Evolutionary conservation across 75 land plant genomes (phyloP), one percentile per base, ranked within the genome.

Genomic region (Cupressus sempervirens): DNA sequence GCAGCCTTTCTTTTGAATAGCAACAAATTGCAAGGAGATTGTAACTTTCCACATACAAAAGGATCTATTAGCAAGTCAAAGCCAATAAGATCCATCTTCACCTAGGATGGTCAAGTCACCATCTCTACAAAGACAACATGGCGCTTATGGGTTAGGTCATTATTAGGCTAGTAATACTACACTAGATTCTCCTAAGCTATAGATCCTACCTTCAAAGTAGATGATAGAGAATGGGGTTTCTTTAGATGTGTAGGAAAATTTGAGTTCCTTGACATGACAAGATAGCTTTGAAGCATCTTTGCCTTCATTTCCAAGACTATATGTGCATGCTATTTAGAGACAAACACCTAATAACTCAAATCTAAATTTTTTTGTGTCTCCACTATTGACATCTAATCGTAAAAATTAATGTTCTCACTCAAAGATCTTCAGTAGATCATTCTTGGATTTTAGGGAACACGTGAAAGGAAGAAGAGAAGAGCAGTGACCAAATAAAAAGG

Each of bases 291-390:
- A 96, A 74, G 89, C 86, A 87, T 88, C 86, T 83, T 74, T 95
- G 76, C 95, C 95, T 50, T 86, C 89, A 34, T 85, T 95, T 52
- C 91, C 94, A 50, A 96, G 92, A 88, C 84, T 94, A 84, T 93
- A 96, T 89, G 91, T 93, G 32, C 92, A 90, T 81, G 26, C 94
- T 80, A 74, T 92, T 35, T 86, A 86, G 83, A 84, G 88, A 29
- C 94, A 88, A 87, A 74, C 87, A 58, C 88, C 95, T 48, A 90
- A 90, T 91, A 84, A 91, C 20, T 94, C 95, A 53, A 94, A 93
- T 82, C 99, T 99, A 20, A 99, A 98, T 85, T 98, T 99, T 29
- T 97, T 99, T 82, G 91, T 96, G 23, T 98, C 99, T 41, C 99
- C 99, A 65, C 96, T 98, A 73, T 88, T 98, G 88, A 96, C 96